Evolutionary conservation across 257 asterid species (phyloP).

Genomic region (Verbascum thapsus): DNA sequence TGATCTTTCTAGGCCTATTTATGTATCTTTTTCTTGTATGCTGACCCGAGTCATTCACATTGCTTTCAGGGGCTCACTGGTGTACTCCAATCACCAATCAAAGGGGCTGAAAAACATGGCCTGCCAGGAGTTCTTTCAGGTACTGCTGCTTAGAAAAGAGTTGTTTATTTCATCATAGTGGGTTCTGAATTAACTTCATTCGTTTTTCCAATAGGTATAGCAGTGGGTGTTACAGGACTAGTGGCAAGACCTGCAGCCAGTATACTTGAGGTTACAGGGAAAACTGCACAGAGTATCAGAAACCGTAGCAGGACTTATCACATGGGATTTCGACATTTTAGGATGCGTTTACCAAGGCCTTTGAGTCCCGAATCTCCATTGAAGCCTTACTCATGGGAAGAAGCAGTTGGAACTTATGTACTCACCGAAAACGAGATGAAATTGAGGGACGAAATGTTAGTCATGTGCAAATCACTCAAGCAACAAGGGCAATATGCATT

Average conservation of each 20-base stretch:
- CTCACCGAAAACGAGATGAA: slow-evolving; percentile 59
- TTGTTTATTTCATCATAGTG: not conserved
- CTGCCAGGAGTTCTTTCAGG: slow-evolving; percentile 96
- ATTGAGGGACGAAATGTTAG: slow-evolving; percentile 55
- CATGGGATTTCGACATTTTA: slow-evolving; percentile 52
- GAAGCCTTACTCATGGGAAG: slow-evolving; percentile 90
- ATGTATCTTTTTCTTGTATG: slow-evolving; percentile 10
- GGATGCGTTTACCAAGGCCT: slow-evolving; percentile 92
- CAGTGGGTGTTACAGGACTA: slow-evolving; percentile 89
- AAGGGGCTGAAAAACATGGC: slow-evolving; percentile 96
- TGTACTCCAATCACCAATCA: slow-evolving; percentile 94
- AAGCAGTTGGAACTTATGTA: slow-evolving; percentile 81
- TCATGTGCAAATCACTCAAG: slow-evolving; percentile 74
- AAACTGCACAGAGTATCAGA: slow-evolving; percentile 95
- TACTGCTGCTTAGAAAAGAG: slow-evolving; percentile 31
- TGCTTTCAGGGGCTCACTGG: slow-evolving; percentile 86
- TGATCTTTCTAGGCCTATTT: slow-evolving; percentile 3
- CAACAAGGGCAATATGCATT: slow-evolving; percentile 60
- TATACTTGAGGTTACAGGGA: slow-evolving; percentile 94
- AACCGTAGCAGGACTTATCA: slow-evolving; percentile 84
- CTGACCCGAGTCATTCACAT: slow-evolving; percentile 2
- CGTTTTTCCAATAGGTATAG: slow-evolving; percentile 61
- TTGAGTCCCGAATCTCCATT: slow-evolving; percentile 64
- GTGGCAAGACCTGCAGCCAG: slow-evolving; percentile 98
- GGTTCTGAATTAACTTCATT: slow-evolving; percentile 5